A percentile compares a stretch with the other conserved stretches of the same genome.
These are phyloP conservation scores for Vairimorpha apis DNA, from an alignment of 371 early-diverging fungal species.

Conservation along the genomic window DNA sequence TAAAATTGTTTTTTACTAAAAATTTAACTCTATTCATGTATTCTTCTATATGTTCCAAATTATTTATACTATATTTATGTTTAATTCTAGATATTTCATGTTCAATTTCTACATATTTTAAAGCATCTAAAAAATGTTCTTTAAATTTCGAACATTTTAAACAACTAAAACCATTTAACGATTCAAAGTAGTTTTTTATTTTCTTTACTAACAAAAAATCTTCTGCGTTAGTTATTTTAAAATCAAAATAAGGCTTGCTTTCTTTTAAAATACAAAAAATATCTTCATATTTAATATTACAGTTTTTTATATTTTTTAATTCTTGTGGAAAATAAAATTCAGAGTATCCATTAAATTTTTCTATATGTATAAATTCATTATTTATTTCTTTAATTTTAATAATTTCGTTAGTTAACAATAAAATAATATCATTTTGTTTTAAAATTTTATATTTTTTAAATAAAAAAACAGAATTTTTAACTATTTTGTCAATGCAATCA, in stretches of 20 bases:
- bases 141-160: conserved; percentile 38
- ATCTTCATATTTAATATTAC: neutral
- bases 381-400: neutral
- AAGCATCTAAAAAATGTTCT: conserved; percentile 41
- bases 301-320: neutral
- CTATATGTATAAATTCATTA: neutral
- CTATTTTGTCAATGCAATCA: conserved; percentile 12
- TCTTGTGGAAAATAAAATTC: no score
- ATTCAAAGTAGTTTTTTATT: neutral
- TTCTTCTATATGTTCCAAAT: conserved; percentile 51
- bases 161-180: neutral
- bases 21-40: conserved; percentile 57
- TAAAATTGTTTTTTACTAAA: conserved; percentile 47
- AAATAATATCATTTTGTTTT: conserved; percentile 7
- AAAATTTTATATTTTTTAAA: conserved; percentile 28
- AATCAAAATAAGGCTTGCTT: conserved; percentile 30
- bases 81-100: conserved; percentile 39
- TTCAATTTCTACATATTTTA: conserved; percentile 7
- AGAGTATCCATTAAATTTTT: neutral
- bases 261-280: conserved; percentile 30
- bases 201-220: conserved; percentile 16
- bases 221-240: conserved; percentile 14
- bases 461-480: neutral
- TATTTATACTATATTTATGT: conserved; percentile 24
- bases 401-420: conserved; percentile 32